Evolutionary conservation across 129 eudicot genomes (phyloP).

Genomic region (Chrysanthemum makinoi): DNA sequence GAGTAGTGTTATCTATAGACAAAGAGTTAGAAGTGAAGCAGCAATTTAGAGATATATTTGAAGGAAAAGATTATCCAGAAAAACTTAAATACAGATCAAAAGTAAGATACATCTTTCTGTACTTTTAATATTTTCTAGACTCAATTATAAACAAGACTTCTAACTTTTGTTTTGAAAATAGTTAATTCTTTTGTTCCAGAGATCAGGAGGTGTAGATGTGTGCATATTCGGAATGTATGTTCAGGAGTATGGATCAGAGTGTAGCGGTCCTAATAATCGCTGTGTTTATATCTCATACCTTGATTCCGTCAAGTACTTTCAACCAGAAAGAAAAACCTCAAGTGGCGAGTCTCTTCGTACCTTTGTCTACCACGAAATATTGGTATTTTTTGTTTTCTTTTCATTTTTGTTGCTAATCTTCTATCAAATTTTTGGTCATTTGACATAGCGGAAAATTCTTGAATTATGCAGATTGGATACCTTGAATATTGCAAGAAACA

Average conservation of each 20-base stretch:
- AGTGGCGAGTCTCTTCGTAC: slow-evolving; percentile 84
- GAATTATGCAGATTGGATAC: slow-evolving; percentile 63
- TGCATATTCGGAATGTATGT: slow-evolving; percentile 80
- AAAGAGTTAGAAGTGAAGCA: slow-evolving; percentile 63
- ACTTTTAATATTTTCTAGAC: neutral
- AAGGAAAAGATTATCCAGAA: slow-evolving; percentile 53
- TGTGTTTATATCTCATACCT: slow-evolving; percentile 75
- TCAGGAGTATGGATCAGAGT: slow-evolving; percentile 88
- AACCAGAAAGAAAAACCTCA: slow-evolving; percentile 53
- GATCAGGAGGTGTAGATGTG: slow-evolving; percentile 67
- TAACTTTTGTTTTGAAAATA: slow-evolving; percentile 29
- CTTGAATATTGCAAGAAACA: slow-evolving; percentile 81
- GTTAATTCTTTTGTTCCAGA: slow-evolving; percentile 80
- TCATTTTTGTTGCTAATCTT: neutral
- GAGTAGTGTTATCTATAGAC: slow-evolving; percentile 71
- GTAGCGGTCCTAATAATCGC: slow-evolving; percentile 62
- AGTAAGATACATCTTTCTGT: slow-evolving; percentile 34
- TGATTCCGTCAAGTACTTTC: slow-evolving; percentile 83
- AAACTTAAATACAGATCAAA: slow-evolving; percentile 63
- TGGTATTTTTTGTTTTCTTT: slow-evolving; percentile 41
- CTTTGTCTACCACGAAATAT: slow-evolving; percentile 71
- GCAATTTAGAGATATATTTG: slow-evolving; percentile 56
- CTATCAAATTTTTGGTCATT: neutral
- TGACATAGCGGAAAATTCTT: neutral
- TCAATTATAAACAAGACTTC: slow-evolving; percentile 14